Evolutionary conservation across 805 yeast species (phyloP), one percentile per base, ranked within the genome.

Genomic region (Cyberlindnera mycetangii): DNA sequence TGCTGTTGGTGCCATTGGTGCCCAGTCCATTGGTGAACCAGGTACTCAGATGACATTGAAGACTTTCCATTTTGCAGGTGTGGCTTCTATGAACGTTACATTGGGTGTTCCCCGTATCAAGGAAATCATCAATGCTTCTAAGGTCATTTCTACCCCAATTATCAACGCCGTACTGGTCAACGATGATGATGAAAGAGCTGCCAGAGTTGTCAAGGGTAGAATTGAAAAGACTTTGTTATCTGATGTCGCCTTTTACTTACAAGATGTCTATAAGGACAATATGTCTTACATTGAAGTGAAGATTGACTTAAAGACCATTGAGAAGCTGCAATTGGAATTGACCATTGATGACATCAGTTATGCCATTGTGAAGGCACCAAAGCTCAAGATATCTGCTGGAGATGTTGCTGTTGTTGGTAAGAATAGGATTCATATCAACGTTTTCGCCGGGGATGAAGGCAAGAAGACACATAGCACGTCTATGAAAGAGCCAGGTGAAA

Each of bases 51-150:
- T 93, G 99, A 93, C 99, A 5, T 76, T 85, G 61, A 85, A 85
- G 64, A 85, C 95, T 48, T 92, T 92, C 88, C 99, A 93, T 75
- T 93, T 93, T 76, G 99, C 99, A 59, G 99, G 99, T 76, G 99
- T 93, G 46, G 98, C 99, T 28, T 86, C 96, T 37, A 93, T 92
- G 97, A 93, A 93, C 72, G 96, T 92, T 53, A 93, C 99, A 0
- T 78, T 93, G 55, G 99, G 99, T 79, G 99, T 93, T 42, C 99
- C 99, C 39, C 97, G 99, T 78, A 92, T 93, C 64, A 93, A 93
- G 69, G 99, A 93, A 73, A 93, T 93, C 65, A 93, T 93, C 65
- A 93, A 93, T 65, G 99, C 99, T 3, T 87, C 97, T 16, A 93
- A 93, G 65, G 79, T 81, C 16, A 93, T 93, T 56, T 88, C 96